These are phyloP conservation scores for Sisymbrium altissimum DNA, from an alignment of 345 rosid genomes.

Conservation along the genomic window DNA sequence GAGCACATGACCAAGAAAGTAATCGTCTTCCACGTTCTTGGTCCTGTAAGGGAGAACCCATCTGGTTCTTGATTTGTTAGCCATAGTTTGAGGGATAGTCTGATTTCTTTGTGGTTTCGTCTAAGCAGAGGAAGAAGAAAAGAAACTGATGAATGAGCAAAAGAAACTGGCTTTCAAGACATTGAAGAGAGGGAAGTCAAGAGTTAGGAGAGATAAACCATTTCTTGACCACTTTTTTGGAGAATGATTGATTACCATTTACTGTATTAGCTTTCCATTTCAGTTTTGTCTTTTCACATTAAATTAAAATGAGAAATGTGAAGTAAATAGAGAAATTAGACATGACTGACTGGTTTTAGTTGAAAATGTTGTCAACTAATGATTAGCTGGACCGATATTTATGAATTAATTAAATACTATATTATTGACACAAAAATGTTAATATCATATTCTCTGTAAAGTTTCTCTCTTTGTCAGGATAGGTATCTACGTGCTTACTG, in stretches of 20 bases:
- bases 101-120: not conserved
- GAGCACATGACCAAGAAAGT: conserved; percentile 47
- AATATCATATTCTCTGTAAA: not conserved
- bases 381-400: not conserved
- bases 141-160: conserved; percentile 18
- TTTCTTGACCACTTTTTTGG: not conserved
- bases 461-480: not conserved
- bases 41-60: conserved; percentile 35
- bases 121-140: conserved; percentile 14
- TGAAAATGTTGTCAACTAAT: not conserved
- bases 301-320: not conserved
- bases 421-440: not conserved
- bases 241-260: conserved; percentile 19
- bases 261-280: not conserved
- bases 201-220: conserved; percentile 6
- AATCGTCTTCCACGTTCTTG: conserved; percentile 39
- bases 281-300: not conserved
- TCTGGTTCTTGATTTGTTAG: conserved; percentile 31
- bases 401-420: not conserved
- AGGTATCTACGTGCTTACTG: not conserved
- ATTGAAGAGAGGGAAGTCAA: conserved; percentile 17
- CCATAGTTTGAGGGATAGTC: conserved; percentile 13
- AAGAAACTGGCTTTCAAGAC: conserved; percentile 23
- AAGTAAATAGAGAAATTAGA: not conserved
- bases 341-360: not conserved